Evolutionary conservation across 768 basidiomycete species (phyloP), one percentile per base, ranked within the genome.

Genomic region (Mycena vulgaris): DNA sequence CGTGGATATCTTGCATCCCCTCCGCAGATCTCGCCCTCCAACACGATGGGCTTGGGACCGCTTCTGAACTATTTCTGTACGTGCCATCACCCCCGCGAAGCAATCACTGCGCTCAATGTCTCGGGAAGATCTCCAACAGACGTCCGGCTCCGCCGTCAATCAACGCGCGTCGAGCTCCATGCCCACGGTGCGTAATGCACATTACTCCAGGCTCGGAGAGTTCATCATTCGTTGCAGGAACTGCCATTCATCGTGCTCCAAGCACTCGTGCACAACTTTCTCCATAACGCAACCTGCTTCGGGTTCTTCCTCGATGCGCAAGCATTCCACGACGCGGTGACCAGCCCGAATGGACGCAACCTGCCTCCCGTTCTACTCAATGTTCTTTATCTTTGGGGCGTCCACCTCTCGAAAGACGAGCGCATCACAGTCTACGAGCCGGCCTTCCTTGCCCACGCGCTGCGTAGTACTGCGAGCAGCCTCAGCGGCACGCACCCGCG

Each of bases 251-350:
- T 35, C 33, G 33, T 35, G 13, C 33, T 35, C 7, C 33, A 35
- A 35, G 33, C 33, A 35, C 13, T 35, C 7, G 33, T 35, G 33
- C 33, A 35, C 33, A 35, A 35, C 13, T 35, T 35, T 13, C 33
- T 35, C 33, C 33, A 35, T 35, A 35, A 35, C 13, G 33, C 33
- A 13, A 6, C 7, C 33, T 35, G 33, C 13, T 35, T 35, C 13
- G 33, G 33, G 13, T 35, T 35, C 13, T 35, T 35, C 13, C 33
- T 89, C 57, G 73, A 86, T 66, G 56, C 78, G 5, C 75, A 77
- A 11, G 83, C 85, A 6, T 84, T 89, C 58, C 76, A 80, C 5
- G 73, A 78, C 60, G 72, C 53, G 48, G 74, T 56, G 8, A 74
- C 75, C n/a, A 77, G 77, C 23, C 5, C 37, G n/a, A 27, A 35